These are phyloP conservation scores for Scheffersomyces amazonensis DNA, from an alignment of 805 yeast genomes.

Conservation along the genomic window DNA sequence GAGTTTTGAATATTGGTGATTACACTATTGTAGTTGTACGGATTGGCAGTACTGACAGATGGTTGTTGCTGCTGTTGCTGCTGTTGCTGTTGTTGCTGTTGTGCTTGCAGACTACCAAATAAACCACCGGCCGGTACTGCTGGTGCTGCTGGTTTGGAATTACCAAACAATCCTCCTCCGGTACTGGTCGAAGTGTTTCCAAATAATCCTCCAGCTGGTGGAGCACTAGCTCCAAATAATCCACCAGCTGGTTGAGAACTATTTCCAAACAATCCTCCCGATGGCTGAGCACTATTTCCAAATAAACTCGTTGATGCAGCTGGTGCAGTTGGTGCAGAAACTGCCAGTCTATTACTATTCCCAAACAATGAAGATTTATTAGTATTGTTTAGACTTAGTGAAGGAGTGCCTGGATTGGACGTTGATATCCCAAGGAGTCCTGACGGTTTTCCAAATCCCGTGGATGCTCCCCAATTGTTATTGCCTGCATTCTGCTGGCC, in stretches of 20 bases:
- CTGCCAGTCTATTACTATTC: too few relatives aligned
- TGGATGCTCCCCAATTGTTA: slow-evolving; percentile 17
- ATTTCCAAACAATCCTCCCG: slow-evolving; percentile 5
- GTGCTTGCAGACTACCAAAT: slow-evolving; percentile 4
- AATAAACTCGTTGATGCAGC: too few relatives aligned
- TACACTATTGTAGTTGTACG: slow-evolving; percentile 27
- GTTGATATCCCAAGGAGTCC: too few relatives aligned
- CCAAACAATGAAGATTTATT: too few relatives aligned
- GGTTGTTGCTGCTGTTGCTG: slow-evolving; percentile 4
- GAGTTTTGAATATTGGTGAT: slow-evolving; percentile 18
- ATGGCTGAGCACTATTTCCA: slow-evolving; percentile 9
- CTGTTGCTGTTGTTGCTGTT: slow-evolving; percentile 2
- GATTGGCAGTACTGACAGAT: slow-evolving; percentile 15
- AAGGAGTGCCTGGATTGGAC: too few relatives aligned
- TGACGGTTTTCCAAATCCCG: slow-evolving; percentile 20
- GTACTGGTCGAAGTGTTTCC: slow-evolving; percentile 9
- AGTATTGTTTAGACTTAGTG: too few relatives aligned
- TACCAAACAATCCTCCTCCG: slow-evolving; percentile 22
- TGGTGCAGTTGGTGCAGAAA: too few relatives aligned
- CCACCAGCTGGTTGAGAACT: slow-evolving; percentile 5
- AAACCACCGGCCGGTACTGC: slow-evolving; percentile 5
- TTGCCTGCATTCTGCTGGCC: slow-evolving; percentile 3
- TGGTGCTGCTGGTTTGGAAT: neutral
- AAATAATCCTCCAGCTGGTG: slow-evolving; percentile 6
- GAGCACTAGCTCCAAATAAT: slow-evolving; percentile 13